A percentile compares a stretch with the other conserved stretches of the same genome.
Conservation (phyloP, 75 land plant species). For the Sequoia sempervirens region DNA sequence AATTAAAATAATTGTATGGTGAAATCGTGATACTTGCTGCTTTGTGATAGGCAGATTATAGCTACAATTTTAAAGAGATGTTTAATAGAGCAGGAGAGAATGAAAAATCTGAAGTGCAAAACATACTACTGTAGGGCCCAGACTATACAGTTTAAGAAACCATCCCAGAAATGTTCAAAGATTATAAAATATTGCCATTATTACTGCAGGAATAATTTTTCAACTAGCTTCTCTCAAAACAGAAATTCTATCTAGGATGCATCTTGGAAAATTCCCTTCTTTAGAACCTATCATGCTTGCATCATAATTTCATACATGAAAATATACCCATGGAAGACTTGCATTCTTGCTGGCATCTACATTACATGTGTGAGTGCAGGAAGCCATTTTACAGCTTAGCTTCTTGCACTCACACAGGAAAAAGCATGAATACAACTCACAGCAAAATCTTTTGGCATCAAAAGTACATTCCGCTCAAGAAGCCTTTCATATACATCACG, state of each 20-base stretch:
- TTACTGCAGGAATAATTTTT: background rate
- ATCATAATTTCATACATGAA: background rate
- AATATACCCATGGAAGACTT: background rate
- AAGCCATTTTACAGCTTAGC: background rate
- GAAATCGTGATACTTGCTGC: background rate
- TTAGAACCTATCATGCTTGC: background rate
- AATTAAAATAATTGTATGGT: background rate
- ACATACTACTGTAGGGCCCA: background rate
- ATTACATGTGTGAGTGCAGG: background rate
- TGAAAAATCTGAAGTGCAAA: background rate
- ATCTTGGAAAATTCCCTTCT: background rate
- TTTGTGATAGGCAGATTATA: background rate
- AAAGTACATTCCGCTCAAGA: slow-evolving; percentile 50
- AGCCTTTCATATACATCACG: slow-evolving; percentile 88
- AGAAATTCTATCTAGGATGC: background rate
- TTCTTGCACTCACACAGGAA: background rate
- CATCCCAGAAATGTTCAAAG: background rate
- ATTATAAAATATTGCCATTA: background rate
- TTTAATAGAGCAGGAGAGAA: background rate
- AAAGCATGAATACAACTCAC: slow-evolving; percentile 37
- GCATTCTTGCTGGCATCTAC: background rate
- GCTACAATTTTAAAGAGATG: background rate
- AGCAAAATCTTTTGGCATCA: slow-evolving; percentile 93
- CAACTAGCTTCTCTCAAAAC: background rate
- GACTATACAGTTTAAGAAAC: background rate